Conservation (phyloP, 2,329 filamentous ascomycete species). For the Trichoderma atroviride region DNA sequence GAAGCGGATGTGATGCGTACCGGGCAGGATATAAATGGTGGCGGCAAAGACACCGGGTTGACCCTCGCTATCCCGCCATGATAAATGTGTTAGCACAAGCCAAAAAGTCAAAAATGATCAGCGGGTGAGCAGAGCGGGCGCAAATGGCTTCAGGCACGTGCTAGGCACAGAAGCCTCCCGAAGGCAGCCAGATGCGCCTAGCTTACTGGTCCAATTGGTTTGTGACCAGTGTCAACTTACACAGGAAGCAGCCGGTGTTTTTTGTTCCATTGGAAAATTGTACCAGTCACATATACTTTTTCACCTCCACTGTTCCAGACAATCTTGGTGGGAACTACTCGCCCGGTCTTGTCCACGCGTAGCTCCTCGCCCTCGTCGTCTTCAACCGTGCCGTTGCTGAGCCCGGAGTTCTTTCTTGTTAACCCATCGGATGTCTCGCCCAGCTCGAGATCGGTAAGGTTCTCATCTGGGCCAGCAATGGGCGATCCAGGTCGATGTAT, state of each 20-base stretch:
- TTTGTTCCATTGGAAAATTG: conserved; percentile 95
- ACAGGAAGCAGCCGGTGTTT: conserved; percentile 85
- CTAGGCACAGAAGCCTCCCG: not conserved
- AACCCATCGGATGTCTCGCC: conserved; percentile 54
- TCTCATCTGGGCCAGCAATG: conserved; percentile 73
- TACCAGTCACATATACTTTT: conserved; percentile 94
- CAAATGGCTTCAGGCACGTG: not conserved
- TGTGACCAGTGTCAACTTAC: conserved; percentile 57
- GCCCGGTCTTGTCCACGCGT: conserved; percentile 71
- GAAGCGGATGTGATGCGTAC: conserved; percentile 96
- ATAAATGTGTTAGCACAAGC: conserved; percentile 29
- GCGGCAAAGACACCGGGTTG: conserved; percentile 70
- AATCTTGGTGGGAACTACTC: conserved; percentile 79
- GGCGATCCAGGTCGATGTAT: conserved; percentile 87
- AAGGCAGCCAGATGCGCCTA: not conserved
- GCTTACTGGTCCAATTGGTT: not conserved
- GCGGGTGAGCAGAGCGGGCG: not conserved
- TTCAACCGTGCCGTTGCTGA: conserved; percentile 68
- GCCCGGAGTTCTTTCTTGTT: conserved; percentile 58
- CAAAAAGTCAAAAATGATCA: not conserved
- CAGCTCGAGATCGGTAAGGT: conserved; percentile 52
- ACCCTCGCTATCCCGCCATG: conserved; percentile 47
- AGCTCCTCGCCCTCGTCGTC: conserved; percentile 80
- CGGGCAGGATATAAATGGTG: conserved; percentile 80
- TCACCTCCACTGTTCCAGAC: conserved; percentile 85